Conservation (phyloP, 2,329 filamentous ascomycete species). For the Aspergillus latus region DNA sequence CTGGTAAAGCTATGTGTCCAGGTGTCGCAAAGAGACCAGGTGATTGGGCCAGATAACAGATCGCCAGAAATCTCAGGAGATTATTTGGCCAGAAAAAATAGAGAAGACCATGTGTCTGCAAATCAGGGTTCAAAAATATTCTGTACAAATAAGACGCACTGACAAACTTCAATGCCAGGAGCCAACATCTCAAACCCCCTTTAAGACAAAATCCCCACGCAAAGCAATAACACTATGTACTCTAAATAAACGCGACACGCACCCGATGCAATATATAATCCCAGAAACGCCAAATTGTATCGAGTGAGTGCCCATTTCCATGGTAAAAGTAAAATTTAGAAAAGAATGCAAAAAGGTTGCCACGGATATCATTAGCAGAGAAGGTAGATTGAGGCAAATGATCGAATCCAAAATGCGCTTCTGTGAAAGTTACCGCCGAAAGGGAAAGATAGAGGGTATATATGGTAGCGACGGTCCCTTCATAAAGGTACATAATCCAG, state of each 20-base stretch:
- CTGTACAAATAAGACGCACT: constrained; percentile 1
- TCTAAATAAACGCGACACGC: constrained; percentile 4
- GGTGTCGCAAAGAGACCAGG: background rate
- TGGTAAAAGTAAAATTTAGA: background rate
- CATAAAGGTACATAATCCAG: constrained; percentile 5
- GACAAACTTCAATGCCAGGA: constrained; percentile 7
- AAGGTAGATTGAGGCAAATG: constrained; percentile 7
- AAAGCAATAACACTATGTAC: constrained; percentile 6
- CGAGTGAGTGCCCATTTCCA: constrained; percentile 8
- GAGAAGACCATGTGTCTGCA: constrained; percentile 5
- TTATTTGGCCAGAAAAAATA: constrained; percentile 2
- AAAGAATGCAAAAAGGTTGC: constrained; percentile 7
- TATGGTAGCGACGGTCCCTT: background rate
- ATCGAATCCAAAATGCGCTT: background rate
- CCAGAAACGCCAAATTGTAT: constrained; percentile 11
- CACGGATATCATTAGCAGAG: constrained; percentile 13
- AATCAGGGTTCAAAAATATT: background rate
- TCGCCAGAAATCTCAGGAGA: background rate
- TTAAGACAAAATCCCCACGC: constrained; percentile 6
- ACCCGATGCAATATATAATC: constrained; percentile 6
- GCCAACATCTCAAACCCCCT: constrained; percentile 8
- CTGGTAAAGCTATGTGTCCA: background rate
- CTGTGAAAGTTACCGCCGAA: constrained; percentile 1
- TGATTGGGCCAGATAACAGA: background rate
- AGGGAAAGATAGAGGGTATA: constrained; percentile 3